Evolutionary conservation across 2,329 filamentous ascomycete species (phyloP), one percentile per base, ranked within the genome.

Genomic region (Aspergillus carbonarius): DNA sequence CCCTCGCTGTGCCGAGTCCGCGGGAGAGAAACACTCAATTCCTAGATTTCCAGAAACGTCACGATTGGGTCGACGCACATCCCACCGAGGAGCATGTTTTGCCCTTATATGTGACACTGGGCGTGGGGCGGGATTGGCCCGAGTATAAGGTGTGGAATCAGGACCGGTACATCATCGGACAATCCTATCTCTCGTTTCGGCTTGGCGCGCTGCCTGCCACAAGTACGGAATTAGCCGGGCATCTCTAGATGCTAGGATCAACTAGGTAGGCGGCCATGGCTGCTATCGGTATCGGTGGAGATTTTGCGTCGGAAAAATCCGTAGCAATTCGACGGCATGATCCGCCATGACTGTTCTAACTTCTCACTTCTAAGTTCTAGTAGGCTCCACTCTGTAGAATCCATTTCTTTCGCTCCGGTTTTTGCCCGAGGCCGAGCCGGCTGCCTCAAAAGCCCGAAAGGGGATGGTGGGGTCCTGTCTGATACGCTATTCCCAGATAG

Each of bases 161-260:
- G 63, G 67, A 70, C 10, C 62, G 74, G 32, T 72, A 70, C 34
- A 64, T 69, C 34, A 52, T 67, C 8, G 69, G 68, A n/a, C 69
- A 42, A n/a, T 53, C 50, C 5, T 53, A 42, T n/a, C 17, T 53
- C 72, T 15, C 65, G 63, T 18, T 63, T 64, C 49, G 68, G 68
- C 5, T 53, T n/a, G 50, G 50, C 5, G 27, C 25, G n/a, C 44
- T 48, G n/a, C 44, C 44, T 30, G 7, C 9, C 10, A 15, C 25
- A 10, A 9, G n/a, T 18, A 30, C 12, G 1, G 3, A 1, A 3
- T 47, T 47, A 12, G 15, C 7, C 8, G 25, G 44, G n/a, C 25
- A 4, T 17, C 9, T 48, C 13, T 30, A 17, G 12, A 9, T 27
- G 15, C 7, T 3, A 17, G 5, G 25, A 40, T 42, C 39, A n/a